Evolutionary conservation across 495 filamentous ascomycete species (phyloP).

Genomic region (Aspergillus sclerotioniger): DNA sequence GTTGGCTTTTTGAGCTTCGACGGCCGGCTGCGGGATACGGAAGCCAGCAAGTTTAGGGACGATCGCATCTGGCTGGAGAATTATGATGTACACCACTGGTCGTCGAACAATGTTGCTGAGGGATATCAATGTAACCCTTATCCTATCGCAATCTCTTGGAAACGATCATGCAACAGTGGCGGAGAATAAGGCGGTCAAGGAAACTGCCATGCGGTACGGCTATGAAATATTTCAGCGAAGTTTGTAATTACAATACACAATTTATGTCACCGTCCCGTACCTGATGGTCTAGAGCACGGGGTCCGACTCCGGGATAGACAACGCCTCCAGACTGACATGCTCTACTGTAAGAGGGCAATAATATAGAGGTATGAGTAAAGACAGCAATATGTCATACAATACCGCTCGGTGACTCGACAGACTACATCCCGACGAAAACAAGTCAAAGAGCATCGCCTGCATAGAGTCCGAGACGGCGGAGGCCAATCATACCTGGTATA

Average conservation of each 20-base stretch:
- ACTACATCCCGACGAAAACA: not conserved
- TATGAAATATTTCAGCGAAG: not conserved
- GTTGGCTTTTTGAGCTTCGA: constrained; percentile 41
- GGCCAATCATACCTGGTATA: constrained; percentile 8
- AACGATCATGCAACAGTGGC: constrained; percentile 1
- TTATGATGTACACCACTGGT: constrained; percentile 12
- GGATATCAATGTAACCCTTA: not conserved
- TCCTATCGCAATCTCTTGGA: not conserved
- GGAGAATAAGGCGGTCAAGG: constrained; percentile 19
- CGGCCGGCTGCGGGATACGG: constrained; percentile 28
- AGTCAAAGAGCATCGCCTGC: not conserved
- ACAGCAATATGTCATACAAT: no score
- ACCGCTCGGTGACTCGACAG: not conserved
- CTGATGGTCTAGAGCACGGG: not conserved
- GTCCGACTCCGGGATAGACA: not conserved
- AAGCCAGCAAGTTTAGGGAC: constrained; percentile 29
- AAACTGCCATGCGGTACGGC: constrained; percentile 1
- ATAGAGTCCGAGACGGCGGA: constrained; percentile 4
- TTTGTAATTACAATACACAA: not conserved
- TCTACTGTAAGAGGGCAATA: not conserved
- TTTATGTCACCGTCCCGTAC: not conserved
- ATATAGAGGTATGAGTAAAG: no score
- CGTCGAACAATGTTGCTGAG: not conserved
- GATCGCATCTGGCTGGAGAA: constrained; percentile 26
- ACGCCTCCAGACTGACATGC: not conserved